These are phyloP conservation scores for Vanderwaltozyma polyspora DNA, from an alignment of 805 yeast genomes.

Conservation along the genomic window DNA sequence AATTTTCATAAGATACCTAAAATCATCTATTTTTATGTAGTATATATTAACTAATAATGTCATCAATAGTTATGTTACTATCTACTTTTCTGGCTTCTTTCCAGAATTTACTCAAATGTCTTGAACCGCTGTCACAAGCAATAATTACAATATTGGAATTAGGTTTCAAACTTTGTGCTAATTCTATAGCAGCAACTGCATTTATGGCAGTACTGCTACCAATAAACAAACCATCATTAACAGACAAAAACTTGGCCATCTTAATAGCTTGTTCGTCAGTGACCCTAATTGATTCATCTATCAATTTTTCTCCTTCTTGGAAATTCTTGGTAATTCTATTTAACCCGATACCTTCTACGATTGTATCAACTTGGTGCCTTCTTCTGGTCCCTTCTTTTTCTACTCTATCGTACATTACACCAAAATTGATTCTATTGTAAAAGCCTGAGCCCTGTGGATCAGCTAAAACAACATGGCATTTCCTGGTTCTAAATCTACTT, in stretches of 20 bases:
- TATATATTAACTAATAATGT: conserved; percentile 18
- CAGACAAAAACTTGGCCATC: conserved; percentile 79
- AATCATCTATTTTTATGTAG: too few species aligned
- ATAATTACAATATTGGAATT: conserved; percentile 70
- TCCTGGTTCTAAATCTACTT: conserved; percentile 35
- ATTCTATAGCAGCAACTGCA: conserved; percentile 74
- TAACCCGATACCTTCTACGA: conserved; percentile 88
- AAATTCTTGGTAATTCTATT: conserved; percentile 81
- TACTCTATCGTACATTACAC: conserved; percentile 84
- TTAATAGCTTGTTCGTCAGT: conserved; percentile 67
- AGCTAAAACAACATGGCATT: conserved; percentile 53
- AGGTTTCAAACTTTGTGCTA: conserved; percentile 38
- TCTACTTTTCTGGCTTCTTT: conserved; percentile 41
- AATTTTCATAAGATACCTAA: too few species aligned
- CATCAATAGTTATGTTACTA: conserved; percentile 26
- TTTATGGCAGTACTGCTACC: conserved; percentile 93
- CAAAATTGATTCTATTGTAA: conserved; percentile 70
- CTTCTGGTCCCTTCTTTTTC: conserved; percentile 91
- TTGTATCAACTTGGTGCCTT: conserved; percentile 91
- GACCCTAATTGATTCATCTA: conserved; percentile 75
- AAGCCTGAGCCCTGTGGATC: conserved; percentile 97
- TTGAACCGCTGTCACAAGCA: conserved; percentile 84
- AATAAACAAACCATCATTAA: conserved; percentile 78
- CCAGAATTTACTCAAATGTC: conserved; percentile 93
- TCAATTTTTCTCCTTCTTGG: conserved; percentile 50